Conservation (phyloP, 345 rosid genomes). For the Ricinus communis region DNA sequence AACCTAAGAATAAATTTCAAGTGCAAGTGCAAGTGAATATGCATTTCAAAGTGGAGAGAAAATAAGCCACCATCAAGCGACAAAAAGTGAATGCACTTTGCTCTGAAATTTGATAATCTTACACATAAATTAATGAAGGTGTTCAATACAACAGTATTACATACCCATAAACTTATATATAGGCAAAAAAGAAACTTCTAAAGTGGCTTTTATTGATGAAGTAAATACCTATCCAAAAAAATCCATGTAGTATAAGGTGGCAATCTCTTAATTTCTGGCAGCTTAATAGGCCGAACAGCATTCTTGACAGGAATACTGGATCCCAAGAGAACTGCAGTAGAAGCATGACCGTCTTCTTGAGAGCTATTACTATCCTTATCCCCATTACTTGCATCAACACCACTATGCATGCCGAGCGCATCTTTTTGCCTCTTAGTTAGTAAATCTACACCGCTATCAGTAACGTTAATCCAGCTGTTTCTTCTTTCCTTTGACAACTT, state of each 20-base stretch:
- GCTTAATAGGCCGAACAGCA: slow-evolving; percentile 72
- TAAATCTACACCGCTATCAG: slow-evolving; percentile 46
- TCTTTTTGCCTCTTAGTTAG: slow-evolving; percentile 79
- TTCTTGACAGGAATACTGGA: slow-evolving; percentile 72
- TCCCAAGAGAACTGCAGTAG: slow-evolving; percentile 66
- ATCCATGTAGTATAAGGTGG: slow-evolving; percentile 97
- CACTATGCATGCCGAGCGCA: slow-evolving; percentile 58
- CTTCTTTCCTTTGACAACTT: slow-evolving; percentile 58
- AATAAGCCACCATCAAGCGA: background rate
- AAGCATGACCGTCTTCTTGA: slow-evolving; percentile 58
- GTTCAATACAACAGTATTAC: background rate
- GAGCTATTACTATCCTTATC: slow-evolving; percentile 52
- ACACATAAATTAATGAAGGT: background rate
- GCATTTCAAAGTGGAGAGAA: slow-evolving; percentile 1
- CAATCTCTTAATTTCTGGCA: slow-evolving; percentile 71
- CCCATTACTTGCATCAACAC: slow-evolving; percentile 47
- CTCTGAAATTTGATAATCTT: background rate
- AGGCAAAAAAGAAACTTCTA: background rate
- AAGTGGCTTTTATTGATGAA: background rate
- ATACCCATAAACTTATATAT: too few species aligned
- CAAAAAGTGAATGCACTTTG: background rate
- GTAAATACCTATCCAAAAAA: slow-evolving; percentile 79
- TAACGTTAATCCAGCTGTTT: slow-evolving; percentile 31
- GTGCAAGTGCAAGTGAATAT: background rate
- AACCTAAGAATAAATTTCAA: background rate